Conservation (phyloP, 2,329 filamentous ascomycete species). For the Chaetomium globosum region DNA sequence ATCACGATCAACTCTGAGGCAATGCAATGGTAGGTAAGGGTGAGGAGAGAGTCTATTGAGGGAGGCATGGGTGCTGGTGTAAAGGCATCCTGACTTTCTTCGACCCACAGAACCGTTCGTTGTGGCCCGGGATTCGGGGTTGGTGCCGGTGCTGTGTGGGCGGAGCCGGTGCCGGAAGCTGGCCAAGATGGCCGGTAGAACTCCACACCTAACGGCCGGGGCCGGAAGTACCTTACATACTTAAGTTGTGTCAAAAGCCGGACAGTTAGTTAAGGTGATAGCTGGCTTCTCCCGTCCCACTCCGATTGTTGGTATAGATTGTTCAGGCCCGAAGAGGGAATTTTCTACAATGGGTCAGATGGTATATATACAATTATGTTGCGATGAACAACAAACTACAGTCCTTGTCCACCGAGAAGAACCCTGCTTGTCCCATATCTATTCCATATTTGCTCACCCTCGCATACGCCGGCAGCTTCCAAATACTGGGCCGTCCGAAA, state of each 20-base stretch:
- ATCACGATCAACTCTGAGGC: background rate
- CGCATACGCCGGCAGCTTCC: background rate
- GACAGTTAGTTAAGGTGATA: background rate
- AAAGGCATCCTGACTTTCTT: background rate
- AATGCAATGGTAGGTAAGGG: background rate
- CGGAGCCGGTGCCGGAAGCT: background rate
- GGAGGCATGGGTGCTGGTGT: background rate
- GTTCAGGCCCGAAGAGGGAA: background rate
- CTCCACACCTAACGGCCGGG: background rate
- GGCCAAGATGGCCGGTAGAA: background rate
- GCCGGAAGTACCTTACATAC: no score
- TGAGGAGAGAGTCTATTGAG: background rate
- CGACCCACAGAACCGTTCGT: background rate
- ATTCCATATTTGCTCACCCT: background rate
- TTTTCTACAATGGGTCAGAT: background rate
- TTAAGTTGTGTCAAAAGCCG: background rate
- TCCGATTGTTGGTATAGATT: background rate
- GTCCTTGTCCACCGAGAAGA: background rate
- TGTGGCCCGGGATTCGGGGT: background rate
- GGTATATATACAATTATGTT: background rate
- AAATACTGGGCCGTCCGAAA: background rate
- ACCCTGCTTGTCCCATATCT: no score
- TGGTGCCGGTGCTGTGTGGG: background rate
- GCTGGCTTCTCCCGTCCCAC: background rate
- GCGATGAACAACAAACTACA: background rate